Percentiles rank a stretch among this genome's conserved stretches.
Conservation (phyloP, 495 filamentous ascomycete species). For the Penicillium antarcticum region DNA sequence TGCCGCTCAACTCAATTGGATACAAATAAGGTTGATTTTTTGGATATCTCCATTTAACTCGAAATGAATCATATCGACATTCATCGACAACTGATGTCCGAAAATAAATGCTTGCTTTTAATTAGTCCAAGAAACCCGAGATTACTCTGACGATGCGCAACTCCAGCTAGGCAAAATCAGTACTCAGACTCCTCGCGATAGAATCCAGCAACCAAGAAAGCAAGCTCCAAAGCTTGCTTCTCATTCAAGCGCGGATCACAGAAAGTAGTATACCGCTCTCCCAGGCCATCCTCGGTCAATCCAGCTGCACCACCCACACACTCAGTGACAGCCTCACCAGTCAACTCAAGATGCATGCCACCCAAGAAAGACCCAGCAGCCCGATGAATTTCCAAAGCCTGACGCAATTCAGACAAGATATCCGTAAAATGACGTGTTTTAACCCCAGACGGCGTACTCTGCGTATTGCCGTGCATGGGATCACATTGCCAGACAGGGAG, state of each 20-base stretch:
- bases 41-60: too few species aligned
- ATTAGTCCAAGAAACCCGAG: too few species aligned
- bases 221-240: conserved; percentile 93
- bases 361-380: conserved; percentile 80
- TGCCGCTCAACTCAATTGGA: too few species aligned
- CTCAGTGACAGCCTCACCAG: conserved; percentile 94
- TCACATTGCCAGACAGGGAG: conserved; percentile 96
- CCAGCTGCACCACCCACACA: conserved; percentile 90
- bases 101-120: too few species aligned
- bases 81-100: too few species aligned
- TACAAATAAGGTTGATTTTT: too few species aligned
- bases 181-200: conserved; percentile 52
- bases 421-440: conserved; percentile 87
- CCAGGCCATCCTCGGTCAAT: conserved; percentile 80
- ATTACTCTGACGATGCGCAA: too few species aligned
- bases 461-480: conserved; percentile 87
- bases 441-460: conserved; percentile 61
- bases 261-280: conserved; percentile 86
- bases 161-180: neutral
- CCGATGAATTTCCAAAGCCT: conserved; percentile 78
- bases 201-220: conserved; percentile 88
- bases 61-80: too few species aligned
- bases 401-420: conserved; percentile 79
- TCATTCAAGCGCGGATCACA: conserved; percentile 95
- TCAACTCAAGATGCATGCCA: conserved; percentile 92